Conservation (phyloP, 352 stramenopile species). For the Pythium coloratum region DNA sequence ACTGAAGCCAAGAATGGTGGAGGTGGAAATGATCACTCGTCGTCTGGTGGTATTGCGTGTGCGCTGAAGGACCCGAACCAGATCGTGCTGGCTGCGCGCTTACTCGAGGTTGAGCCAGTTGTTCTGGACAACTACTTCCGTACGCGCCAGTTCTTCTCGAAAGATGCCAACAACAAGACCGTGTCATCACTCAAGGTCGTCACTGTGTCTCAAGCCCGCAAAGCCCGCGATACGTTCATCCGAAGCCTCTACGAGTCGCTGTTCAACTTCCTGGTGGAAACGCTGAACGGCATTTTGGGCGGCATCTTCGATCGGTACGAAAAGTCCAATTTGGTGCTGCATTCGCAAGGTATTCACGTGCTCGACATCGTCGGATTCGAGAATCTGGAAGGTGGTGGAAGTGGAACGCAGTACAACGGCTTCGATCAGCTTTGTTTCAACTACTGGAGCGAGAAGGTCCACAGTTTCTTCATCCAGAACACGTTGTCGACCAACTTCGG, state of each 20-base stretch:
- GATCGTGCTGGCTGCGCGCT: slow-evolving; percentile 62
- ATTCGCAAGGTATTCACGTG: slow-evolving; percentile 80
- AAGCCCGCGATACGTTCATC: slow-evolving; percentile 77
- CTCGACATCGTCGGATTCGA: slow-evolving; percentile 81
- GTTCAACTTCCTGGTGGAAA: slow-evolving; percentile 79
- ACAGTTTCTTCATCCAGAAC: slow-evolving; percentile 80
- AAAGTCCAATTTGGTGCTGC: slow-evolving; percentile 81
- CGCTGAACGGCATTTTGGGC: slow-evolving; percentile 76
- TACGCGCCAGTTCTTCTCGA: slow-evolving; percentile 78
- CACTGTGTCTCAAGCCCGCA: slow-evolving; percentile 68
- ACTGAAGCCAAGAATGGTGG: slow-evolving; percentile 29
- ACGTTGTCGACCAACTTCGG: slow-evolving; percentile 63
- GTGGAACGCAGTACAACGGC: slow-evolving; percentile 45
- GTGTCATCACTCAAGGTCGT: slow-evolving; percentile 83
- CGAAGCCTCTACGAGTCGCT: slow-evolving; percentile 77
- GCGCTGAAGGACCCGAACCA: slow-evolving; percentile 63
- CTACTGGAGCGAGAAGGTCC: slow-evolving; percentile 86
- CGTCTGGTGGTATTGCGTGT: slow-evolving; percentile 38
- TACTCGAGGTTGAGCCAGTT: slow-evolving; percentile 77
- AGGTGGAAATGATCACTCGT: slow-evolving; percentile 28
- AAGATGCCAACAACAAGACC: slow-evolving; percentile 67
- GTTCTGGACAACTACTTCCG: slow-evolving; percentile 87
- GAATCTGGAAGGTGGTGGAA: slow-evolving; percentile 37
- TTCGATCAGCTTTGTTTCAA: slow-evolving; percentile 84
- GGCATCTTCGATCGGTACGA: slow-evolving; percentile 84